Conservation (phyloP, 2,329 filamentous ascomycete genomes). For the Penicillium decumbens region DNA sequence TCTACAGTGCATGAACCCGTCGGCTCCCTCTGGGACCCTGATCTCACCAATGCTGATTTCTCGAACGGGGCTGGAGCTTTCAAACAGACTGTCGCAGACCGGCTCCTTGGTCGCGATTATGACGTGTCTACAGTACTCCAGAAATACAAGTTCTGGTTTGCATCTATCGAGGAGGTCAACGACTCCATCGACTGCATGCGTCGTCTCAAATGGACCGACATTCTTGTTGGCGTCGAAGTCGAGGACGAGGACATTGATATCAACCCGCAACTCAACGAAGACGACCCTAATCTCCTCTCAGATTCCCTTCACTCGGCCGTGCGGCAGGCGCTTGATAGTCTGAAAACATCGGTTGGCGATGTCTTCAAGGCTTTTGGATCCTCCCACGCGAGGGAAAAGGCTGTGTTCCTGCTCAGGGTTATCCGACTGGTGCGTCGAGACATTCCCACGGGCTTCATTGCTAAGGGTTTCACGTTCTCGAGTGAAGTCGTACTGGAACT, state of each 20-base stretch:
- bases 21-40: conserved; percentile 62
- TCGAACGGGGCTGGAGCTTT: conserved; percentile 62
- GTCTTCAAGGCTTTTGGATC: conserved; percentile 49
- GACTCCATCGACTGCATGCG: conserved; percentile 34
- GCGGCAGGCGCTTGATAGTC: conserved; percentile 52
- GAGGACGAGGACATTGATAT: conserved; percentile 37
- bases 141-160: conserved; percentile 67
- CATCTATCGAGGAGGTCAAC: conserved; percentile 56
- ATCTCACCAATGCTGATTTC: conserved; percentile 61
- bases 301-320: conserved; percentile 56
- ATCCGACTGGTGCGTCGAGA: conserved; percentile 68
- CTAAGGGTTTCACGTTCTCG: conserved; percentile 49
- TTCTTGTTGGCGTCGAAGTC: conserved; percentile 38
- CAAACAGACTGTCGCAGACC: conserved; percentile 63
- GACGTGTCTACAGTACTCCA: conserved; percentile 59
- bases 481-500: conserved; percentile 59
- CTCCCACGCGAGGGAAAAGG: conserved; percentile 47
- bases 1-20: conserved; percentile 49
- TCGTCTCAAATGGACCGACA: conserved; percentile 35
- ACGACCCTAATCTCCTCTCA: conserved; percentile 64
- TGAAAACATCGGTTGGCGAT: conserved; percentile 45
- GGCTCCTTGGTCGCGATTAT: conserved; percentile 67
- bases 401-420: conserved; percentile 64
- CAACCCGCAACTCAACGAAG: conserved; percentile 56
- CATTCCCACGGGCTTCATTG: conserved; percentile 52